phyloP scores from a whole-genome alignment of 352 stramenopile species.

The Globisporangium takayamanum region DNA sequence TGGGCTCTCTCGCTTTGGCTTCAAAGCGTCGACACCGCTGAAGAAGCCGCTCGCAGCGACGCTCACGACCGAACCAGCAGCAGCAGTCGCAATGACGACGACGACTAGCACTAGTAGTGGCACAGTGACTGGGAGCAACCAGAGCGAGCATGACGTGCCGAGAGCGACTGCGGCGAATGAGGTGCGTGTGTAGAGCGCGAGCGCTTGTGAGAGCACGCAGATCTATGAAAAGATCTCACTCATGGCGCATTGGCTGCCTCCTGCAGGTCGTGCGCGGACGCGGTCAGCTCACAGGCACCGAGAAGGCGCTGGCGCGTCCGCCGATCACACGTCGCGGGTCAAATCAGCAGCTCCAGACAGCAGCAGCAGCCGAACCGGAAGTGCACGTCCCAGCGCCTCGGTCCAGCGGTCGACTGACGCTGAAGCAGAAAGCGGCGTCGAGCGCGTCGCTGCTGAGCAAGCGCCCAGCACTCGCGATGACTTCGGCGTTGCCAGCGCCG shows the following conservation, averaged over 20 bases:
- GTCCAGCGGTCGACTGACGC: constrained; percentile 9
- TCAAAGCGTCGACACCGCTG: constrained; percentile 9
- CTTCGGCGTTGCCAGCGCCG: background rate
- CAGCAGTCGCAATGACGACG: background rate
- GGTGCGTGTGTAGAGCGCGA: background rate
- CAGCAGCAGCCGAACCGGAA: background rate
- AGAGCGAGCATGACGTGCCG: constrained; percentile 13
- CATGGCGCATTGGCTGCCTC: background rate
- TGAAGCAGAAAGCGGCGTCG: constrained; percentile 14
- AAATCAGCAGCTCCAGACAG: constrained; percentile 4
- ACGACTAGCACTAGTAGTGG: no score
- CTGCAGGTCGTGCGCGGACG: constrained; percentile 9
- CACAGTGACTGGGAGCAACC: constrained; percentile 14
- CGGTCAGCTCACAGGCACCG: constrained; percentile 10
- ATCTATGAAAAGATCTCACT: background rate
- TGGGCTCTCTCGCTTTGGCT: constrained; percentile 22
- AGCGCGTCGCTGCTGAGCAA: constrained; percentile 13
- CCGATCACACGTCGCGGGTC: constrained; percentile 15
- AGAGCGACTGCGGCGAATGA: background rate
- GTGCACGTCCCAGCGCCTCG: constrained; percentile 7
- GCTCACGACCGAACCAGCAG: constrained; percentile 8
- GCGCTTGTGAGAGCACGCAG: background rate
- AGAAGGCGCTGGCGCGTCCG: constrained; percentile 15
- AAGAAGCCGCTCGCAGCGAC: background rate
- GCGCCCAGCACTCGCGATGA: background rate